These are phyloP conservation scores for Cystofilobasidium capitatum DNA, from an alignment of 768 basidiomycete genomes.

Conservation along the genomic window DNA sequence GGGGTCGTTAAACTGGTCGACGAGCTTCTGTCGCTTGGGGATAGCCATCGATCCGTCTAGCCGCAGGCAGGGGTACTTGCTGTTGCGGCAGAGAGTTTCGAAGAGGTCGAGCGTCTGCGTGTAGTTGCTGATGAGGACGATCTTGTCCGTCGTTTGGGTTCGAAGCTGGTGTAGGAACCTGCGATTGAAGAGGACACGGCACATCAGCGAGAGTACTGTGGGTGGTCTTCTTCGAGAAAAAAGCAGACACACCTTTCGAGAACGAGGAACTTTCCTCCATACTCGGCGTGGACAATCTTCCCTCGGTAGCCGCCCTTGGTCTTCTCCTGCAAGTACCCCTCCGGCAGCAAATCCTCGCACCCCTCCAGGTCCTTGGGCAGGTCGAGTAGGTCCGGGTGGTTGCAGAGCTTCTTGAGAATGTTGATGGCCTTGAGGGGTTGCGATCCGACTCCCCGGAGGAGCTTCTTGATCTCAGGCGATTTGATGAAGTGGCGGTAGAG, in stretches of 20 bases:
- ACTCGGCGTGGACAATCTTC: conserved; percentile 56
- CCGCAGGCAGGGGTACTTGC: conserved; percentile 85
- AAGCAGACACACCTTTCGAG: conserved; percentile 61
- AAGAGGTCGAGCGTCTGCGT: conserved; percentile 91
- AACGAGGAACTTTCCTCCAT: conserved; percentile 86
- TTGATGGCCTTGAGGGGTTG: conserved; percentile 96
- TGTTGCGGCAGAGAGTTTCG: conserved; percentile 73
- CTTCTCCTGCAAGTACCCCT: conserved; percentile 55
- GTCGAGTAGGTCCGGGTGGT: conserved; percentile 82
- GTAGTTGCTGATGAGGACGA: conserved; percentile 92
- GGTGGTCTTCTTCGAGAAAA: neutral
- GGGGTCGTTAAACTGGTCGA: conserved; percentile 40
- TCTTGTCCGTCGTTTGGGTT: conserved; percentile 80
- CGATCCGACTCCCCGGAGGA: conserved; percentile 74
- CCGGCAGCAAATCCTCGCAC: conserved; percentile 68
- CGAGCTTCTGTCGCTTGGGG: conserved; percentile 79
- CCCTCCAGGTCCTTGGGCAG: conserved; percentile 75
- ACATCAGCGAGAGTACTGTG: neutral
- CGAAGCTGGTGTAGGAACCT: conserved; percentile 79
- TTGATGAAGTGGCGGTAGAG: conserved; percentile 84
- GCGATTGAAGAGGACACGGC: neutral
- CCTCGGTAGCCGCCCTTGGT: conserved; percentile 28
- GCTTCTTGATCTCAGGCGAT: conserved; percentile 81
- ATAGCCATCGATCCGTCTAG: conserved; percentile 93
- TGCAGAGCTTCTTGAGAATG: conserved; percentile 87